Percentiles rank a stretch among this genome's conserved stretches.
phyloP scores from a whole-genome alignment of 345 rosid genomes.

The Noccaea bulbosa region DNA sequence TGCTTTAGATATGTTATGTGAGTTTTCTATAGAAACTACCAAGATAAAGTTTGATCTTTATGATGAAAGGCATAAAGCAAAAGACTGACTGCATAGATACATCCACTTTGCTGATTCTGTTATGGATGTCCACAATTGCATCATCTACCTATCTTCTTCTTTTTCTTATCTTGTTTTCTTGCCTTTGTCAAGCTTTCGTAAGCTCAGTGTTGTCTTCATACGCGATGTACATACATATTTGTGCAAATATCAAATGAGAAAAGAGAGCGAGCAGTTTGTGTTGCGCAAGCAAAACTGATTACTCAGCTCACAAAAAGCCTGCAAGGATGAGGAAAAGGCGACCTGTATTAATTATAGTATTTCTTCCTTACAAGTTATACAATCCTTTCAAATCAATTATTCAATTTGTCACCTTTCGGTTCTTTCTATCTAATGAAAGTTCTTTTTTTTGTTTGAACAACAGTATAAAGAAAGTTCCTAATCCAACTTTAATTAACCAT shows the following conservation, averaged over 20 bases:
- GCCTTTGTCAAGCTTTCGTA: conserved; percentile 11
- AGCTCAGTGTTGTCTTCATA: conserved; percentile 20
- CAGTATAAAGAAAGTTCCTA: too few relatives aligned
- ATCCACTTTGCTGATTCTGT: conserved; percentile 20
- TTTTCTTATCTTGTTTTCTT: not conserved
- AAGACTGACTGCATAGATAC: not conserved
- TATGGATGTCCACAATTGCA: conserved; percentile 17
- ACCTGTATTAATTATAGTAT: not conserved
- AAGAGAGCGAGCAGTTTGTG: conserved; percentile 9
- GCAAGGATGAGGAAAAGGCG: not conserved
- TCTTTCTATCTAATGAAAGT: not conserved
- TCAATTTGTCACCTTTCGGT: conserved; percentile 1
- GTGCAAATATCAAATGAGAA: conserved; percentile 1
- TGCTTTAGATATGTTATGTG: not conserved
- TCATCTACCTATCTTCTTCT: conserved; percentile 8
- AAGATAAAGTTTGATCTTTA: not conserved
- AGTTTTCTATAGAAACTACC: not conserved
- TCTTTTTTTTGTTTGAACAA: too few relatives aligned
- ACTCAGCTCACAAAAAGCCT: conserved; percentile 17
- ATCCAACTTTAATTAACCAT: not conserved
- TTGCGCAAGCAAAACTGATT: conserved; percentile 17
- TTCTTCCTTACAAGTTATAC: conserved; percentile 20
- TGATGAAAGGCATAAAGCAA: not conserved
- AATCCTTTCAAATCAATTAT: conserved; percentile 1
- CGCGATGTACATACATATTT: not conserved